Evolutionary conservation across 2,329 filamentous ascomycete species (phyloP).

Genomic region (Dryadomyces sulphureus): DNA sequence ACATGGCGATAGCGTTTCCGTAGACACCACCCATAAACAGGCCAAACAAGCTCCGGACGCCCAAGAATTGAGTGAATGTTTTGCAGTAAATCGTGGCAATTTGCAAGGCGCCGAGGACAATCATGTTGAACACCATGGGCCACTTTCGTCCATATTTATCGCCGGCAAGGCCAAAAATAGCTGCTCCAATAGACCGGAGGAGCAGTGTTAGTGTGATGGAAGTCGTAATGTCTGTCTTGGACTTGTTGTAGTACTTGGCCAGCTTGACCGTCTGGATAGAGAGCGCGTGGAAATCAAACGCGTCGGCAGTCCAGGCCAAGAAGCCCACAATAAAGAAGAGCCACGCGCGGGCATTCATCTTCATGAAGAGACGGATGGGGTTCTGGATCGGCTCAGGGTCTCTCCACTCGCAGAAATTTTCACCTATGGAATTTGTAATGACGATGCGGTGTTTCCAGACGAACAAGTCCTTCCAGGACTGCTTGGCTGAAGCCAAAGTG

Average conservation of each 20-base stretch:
- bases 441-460: constrained; percentile 61
- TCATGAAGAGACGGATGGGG: constrained; percentile 32
- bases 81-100: constrained; percentile 50
- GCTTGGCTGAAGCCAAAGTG: constrained; percentile 19
- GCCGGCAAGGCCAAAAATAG: constrained; percentile 37
- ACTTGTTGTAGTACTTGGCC: constrained; percentile 33
- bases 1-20: constrained; percentile 66
- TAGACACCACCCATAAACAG: constrained; percentile 72
- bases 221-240: constrained; percentile 46
- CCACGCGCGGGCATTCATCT: constrained; percentile 36
- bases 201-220: constrained; percentile 49
- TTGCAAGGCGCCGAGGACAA: constrained; percentile 41
- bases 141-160: constrained; percentile 48
- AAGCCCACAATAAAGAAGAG: constrained; percentile 40
- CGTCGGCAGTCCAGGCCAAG: constrained; percentile 36
- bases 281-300: constrained; percentile 54
- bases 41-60: constrained; percentile 61
- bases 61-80: constrained; percentile 58
- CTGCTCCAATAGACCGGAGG: constrained; percentile 40
- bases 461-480: constrained; percentile 16
- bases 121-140: constrained; percentile 70
- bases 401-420: constrained; percentile 12
- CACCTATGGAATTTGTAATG: constrained; percentile 42
- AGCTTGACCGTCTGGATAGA: constrained; percentile 42
- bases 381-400: constrained; percentile 22